phyloP scores from a whole-genome alignment of 805 yeast genomes.

The Saccharomycopsis amapae region DNA sequence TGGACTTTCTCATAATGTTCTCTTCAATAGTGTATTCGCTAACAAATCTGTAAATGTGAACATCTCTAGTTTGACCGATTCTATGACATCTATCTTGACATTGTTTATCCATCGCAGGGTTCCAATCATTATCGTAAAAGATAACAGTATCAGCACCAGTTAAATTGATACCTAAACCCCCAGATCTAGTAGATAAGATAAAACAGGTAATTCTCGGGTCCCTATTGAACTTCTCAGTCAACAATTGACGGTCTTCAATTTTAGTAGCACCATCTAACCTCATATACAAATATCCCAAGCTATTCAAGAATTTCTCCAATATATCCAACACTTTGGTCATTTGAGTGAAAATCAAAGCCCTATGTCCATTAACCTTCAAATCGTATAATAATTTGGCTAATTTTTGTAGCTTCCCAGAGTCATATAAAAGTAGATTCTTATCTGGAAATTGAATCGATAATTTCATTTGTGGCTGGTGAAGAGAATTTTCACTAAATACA shows the following conservation, averaged over 20 bases:
- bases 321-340: slow-evolving; percentile 96
- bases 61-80: slow-evolving; percentile 97
- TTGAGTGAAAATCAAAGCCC: slow-evolving; percentile 94
- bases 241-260: slow-evolving; percentile 89
- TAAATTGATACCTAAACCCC: slow-evolving; percentile 94
- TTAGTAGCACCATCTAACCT: slow-evolving; percentile 96
- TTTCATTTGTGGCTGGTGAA: slow-evolving; percentile 80
- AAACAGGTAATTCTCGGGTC: slow-evolving; percentile 85
- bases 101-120: slow-evolving; percentile 98
- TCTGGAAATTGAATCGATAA: slow-evolving; percentile 94
- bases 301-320: slow-evolving; percentile 84
- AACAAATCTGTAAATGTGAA: slow-evolving; percentile 92
- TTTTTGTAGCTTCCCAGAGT: slow-evolving; percentile 93
- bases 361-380: slow-evolving; percentile 78
- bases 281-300: slow-evolving; percentile 91
- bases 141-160: slow-evolving; percentile 99
- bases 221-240: slow-evolving; percentile 87
- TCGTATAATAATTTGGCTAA: slow-evolving; percentile 69
- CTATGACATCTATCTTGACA: slow-evolving; percentile 99
- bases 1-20: slow-evolving; percentile 87
- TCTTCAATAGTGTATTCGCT: slow-evolving; percentile 95
- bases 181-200: slow-evolving; percentile 90
- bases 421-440: slow-evolving; percentile 83
- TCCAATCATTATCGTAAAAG: slow-evolving; percentile 98
- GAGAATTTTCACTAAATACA: slow-evolving; percentile 37